Evolutionary conservation across 768 basidiomycete species (phyloP).

Genomic region (Coprinopsis cinerea): DNA sequence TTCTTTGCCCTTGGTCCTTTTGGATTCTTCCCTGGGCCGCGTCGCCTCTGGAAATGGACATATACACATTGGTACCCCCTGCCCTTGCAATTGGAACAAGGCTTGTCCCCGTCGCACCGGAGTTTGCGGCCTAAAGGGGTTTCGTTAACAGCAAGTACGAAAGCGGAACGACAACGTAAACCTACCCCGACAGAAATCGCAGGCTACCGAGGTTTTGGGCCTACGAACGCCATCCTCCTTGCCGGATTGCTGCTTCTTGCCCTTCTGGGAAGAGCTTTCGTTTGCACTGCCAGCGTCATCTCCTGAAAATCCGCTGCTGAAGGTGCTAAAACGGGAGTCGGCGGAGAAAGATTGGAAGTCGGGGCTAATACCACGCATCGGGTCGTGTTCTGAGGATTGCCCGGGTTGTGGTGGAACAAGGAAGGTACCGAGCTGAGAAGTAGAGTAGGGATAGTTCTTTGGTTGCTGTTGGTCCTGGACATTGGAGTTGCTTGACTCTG

Average conservation of each 20-base stretch:
- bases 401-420: no score
- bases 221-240: conserved; percentile 14
- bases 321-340: conserved; percentile 10
- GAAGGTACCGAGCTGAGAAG: neutral
- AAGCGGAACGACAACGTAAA: conserved; percentile 5
- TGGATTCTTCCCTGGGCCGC: conserved; percentile 73
- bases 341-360: conserved; percentile 13
- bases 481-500: neutral
- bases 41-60: conserved; percentile 44
- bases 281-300: conserved; percentile 21
- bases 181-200: conserved; percentile 73
- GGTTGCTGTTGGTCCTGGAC: neutral
- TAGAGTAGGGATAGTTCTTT: neutral
- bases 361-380: no score
- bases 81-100: conserved; percentile 56
- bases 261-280: conserved; percentile 20
- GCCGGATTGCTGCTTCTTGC: conserved; percentile 25
- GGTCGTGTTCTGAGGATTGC: no score
- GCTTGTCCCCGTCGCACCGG: conserved; percentile 62
- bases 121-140: conserved; percentile 58
- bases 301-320: conserved; percentile 17
- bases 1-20: conserved; percentile 51
- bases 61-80: conserved; percentile 52
- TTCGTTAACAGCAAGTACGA: conserved; percentile 15
- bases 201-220: conserved; percentile 59